Conservation (phyloP, 2,329 filamentous ascomycete species). For the Pezicula radicicola region DNA sequence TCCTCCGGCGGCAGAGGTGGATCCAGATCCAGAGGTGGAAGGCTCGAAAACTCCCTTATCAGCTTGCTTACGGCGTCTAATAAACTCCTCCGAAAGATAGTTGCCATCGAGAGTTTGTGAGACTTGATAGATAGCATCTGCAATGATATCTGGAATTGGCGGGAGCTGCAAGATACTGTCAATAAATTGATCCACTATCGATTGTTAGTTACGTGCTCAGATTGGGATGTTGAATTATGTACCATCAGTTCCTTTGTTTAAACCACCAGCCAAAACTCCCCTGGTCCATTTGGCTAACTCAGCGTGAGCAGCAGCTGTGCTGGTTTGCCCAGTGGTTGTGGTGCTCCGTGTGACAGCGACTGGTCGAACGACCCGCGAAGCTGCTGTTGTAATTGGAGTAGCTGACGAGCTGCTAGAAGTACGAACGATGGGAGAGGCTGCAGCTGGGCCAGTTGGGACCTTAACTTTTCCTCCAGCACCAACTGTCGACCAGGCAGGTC, state of each 20-base stretch:
- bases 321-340: slow-evolving; percentile 36
- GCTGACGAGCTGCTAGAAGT: slow-evolving; percentile 32
- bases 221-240: slow-evolving; percentile 26
- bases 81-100: slow-evolving; percentile 91
- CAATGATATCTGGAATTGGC: slow-evolving; percentile 75
- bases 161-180: slow-evolving; percentile 73
- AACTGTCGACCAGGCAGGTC: slow-evolving; percentile 86
- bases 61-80: slow-evolving; percentile 87
- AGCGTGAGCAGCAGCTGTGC: slow-evolving; percentile 61
- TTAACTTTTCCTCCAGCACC: slow-evolving; percentile 93
- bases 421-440: slow-evolving; percentile 40
- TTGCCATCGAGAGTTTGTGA: slow-evolving; percentile 89
- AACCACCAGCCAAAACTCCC: slow-evolving; percentile 71
- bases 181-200: slow-evolving; percentile 67
- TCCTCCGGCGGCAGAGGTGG: slow-evolving; percentile 51
- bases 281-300: slow-evolving; percentile 95
- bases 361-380: slow-evolving; percentile 45
- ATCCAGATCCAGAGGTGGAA: slow-evolving; percentile 49
- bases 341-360: slow-evolving; percentile 46
- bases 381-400: slow-evolving; percentile 10
- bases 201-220: slow-evolving; percentile 29
- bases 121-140: slow-evolving; percentile 83
- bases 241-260: slow-evolving; percentile 67
- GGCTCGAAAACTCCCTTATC: slow-evolving; percentile 85
- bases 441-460: slow-evolving; percentile 58